Base-by-base conservation (phyloP, 1,284 basidiomycete genomes). In the Trichosporon sp. region DNA sequence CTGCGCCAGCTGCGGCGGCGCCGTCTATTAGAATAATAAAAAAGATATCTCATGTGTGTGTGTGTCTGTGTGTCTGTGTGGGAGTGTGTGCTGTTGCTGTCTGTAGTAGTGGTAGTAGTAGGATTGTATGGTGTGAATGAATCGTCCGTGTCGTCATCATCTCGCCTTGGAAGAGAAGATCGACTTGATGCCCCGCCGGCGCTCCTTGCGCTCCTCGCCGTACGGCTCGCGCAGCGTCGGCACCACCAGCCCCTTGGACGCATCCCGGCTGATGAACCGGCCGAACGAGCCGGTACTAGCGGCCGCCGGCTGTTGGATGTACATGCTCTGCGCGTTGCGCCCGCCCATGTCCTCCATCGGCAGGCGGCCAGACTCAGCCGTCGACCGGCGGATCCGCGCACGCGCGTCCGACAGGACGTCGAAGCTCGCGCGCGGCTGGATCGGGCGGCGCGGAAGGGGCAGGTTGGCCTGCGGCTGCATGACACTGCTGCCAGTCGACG, bases 241-340 rank as follows among this genome's bases (percentile, higher is more conserved):
- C 42, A 35, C 44, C 8, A 32, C 60, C 3, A 32, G 21, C 27
- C n/a, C 58, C 29, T 58, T 60, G 44, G 21, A 9, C 15, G 15
- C 56, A 4, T 23, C 56, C 11, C 56, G 27, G 27, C 29, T 23
- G 27, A 70, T 60, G 68, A 68, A 72, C 25, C 71, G 53, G 9
- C 73, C 74, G 63, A 77, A 76, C 60, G 71, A 74, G 11, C 72
- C 74, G 1, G 70, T 74, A 1, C 73, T 75, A 15, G 67, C 75
- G 3, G 67, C 71, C 2, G 66, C 74, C 0, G 67, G 34, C 23
- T 73, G 72, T 51, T 78, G 70, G 34, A 72, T 73, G 66, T 78
- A 78, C 75, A 78, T 77, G 65, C 70, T 73, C 64, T 76, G 73
- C 23, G 72, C 75, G 60, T 66, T 64, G 60, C 70, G 62, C 3